Percentiles rank a stretch among this genome's conserved stretches.
These are phyloP conservation scores for Arachis stenosperma DNA, from an alignment of 306 rosid species.

Conservation along the genomic window DNA sequence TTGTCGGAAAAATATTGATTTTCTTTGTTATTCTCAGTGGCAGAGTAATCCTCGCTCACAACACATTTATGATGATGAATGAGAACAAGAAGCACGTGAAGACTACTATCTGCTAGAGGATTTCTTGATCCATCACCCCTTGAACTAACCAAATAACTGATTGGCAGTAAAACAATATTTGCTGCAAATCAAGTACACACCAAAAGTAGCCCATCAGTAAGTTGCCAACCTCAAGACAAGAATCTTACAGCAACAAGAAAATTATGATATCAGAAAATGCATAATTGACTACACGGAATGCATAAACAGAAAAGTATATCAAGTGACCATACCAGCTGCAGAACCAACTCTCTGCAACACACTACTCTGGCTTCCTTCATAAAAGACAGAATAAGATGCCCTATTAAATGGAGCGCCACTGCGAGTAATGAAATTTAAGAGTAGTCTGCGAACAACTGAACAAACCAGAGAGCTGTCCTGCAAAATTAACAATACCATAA, in stretches of 20 bases:
- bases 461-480: constrained; percentile 83
- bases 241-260: constrained; percentile 34
- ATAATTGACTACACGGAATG: constrained; percentile 20
- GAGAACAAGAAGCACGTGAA: constrained; percentile 87
- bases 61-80: constrained; percentile 83
- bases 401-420: constrained; percentile 56
- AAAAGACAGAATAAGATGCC: constrained; percentile 69
- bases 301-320: constrained; percentile 25
- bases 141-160: constrained; percentile 81
- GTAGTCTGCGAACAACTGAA: constrained; percentile 71
- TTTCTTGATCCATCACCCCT: constrained; percentile 71
- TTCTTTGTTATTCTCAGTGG: constrained; percentile 55
- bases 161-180: constrained; percentile 82
- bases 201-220: constrained; percentile 34
- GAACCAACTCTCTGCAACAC: constrained; percentile 95
- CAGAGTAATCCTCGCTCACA: constrained; percentile 49
- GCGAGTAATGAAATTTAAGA: constrained; percentile 68
- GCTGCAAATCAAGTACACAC: constrained; percentile 60
- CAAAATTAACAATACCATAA: constrained; percentile 47
- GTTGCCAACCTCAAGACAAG: constrained; percentile 28
- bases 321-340: constrained; percentile 78
- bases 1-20: constrained; percentile 68
- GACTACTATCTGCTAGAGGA: constrained; percentile 84
- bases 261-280: constrained; percentile 11
- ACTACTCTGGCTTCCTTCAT: constrained; percentile 83